phyloP scores from a whole-genome alignment of 2,329 filamentous ascomycete species.

The Thyridium curvatum region DNA sequence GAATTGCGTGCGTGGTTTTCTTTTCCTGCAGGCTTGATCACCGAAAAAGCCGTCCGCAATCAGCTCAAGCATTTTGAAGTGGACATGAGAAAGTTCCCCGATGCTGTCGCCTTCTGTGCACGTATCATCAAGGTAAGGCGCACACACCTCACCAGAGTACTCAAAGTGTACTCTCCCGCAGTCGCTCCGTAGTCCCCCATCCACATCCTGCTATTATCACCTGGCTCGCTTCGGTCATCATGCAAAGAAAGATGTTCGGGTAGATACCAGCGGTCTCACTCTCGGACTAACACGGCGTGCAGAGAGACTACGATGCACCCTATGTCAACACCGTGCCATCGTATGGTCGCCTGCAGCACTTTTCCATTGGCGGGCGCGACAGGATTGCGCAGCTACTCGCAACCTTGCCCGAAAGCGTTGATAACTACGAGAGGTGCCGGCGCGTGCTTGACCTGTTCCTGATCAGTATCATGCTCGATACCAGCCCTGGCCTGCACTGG shows the following conservation, averaged over 20 bases:
- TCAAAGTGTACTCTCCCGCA: too few relatives aligned
- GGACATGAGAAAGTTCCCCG: slow-evolving; percentile 75
- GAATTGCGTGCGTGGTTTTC: too few relatives aligned
- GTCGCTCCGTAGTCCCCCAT: too few relatives aligned
- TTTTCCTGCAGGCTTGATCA: slow-evolving; percentile 47
- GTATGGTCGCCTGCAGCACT: slow-evolving; percentile 83
- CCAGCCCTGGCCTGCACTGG: slow-evolving; percentile 87
- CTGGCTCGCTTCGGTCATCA: too few relatives aligned
- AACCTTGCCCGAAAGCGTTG: slow-evolving; percentile 62
- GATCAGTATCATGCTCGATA: slow-evolving; percentile 75
- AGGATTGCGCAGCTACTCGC: slow-evolving; percentile 65
- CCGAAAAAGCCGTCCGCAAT: slow-evolving; percentile 71
- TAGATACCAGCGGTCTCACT: neutral
- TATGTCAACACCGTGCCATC: slow-evolving; percentile 61
- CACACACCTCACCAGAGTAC: too few relatives aligned
- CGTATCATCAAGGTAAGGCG: slow-evolving; percentile 91
- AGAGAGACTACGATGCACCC: slow-evolving; percentile 51
- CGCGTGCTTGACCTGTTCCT: slow-evolving; percentile 73
- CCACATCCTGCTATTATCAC: too few relatives aligned
- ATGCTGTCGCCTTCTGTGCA: slow-evolving; percentile 83
- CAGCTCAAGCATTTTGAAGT: slow-evolving; percentile 82
- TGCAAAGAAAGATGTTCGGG: neutral
- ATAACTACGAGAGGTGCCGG: slow-evolving; percentile 67
- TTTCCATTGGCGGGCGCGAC: slow-evolving; percentile 71
- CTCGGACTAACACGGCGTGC: neutral